Evolutionary conservation across 2,329 filamentous ascomycete species (phyloP), one percentile per base, ranked within the genome.

Genomic region (Mycocentrospora acerina): DNA sequence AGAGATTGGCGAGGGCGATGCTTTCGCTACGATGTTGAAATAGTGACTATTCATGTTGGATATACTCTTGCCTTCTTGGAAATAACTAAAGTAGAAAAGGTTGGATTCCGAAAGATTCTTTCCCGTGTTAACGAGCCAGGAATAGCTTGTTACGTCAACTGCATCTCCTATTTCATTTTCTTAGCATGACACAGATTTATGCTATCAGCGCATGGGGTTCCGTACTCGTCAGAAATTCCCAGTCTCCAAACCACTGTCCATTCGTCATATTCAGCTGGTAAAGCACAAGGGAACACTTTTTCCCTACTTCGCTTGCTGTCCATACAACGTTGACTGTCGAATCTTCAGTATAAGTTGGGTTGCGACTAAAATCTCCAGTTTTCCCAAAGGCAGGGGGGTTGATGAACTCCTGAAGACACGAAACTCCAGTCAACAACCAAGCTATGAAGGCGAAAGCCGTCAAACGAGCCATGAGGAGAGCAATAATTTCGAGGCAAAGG

Each of bases 21-120:
- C 24, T 9, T 37, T 24, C 7, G 19, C 29, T 8, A 26, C 25
- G 6, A 46, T 42, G 16, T 34, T 37, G 12, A 39, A 42, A 32
- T 39, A 42, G 6, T 34, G 29, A 22, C 38, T 42, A 26, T 34
- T 37, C 7, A 22, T 13, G 28, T 30, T 30, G 9, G 35, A 26
- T 6, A 12, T 5, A 11, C 13, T 24, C 11, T 35, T 38, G 16
- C 31, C 30, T 33, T 37, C 42, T 31, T 40, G 36, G 25, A 34
- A 44, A 4, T 41, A n/a, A 14, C 18, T 38, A 15, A 46, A 18
- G 19, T 28, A 46, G 29, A 42, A 42, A 3, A 42, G 9, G n/a
- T 40, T 42, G 9, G 35, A 46, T 17, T 24, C 11, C 7, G 32
- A 30, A n/a, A 46, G 43, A 22, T 46, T 31, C 15, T 39, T 46